Conservation (phyloP, 192 early-diverging fungal species). For the Backusella macrospora region DNA sequence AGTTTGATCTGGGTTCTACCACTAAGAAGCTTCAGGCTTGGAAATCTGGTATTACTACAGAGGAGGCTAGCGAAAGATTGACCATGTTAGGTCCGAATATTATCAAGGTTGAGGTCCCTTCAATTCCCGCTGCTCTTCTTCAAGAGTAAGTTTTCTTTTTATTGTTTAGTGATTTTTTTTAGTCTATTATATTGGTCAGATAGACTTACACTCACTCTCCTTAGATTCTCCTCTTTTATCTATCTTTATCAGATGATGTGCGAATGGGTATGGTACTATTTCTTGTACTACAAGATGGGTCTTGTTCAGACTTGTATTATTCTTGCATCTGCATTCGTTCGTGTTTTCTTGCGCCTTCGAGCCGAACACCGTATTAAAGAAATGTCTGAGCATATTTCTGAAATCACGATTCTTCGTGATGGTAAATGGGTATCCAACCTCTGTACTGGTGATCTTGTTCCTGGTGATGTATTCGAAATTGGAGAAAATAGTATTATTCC, state of each 20-base stretch:
- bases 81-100: conserved; percentile 71
- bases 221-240: conserved; percentile 51
- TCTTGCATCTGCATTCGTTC: conserved; percentile 58
- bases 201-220: conserved; percentile 33
- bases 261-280: conserved; percentile 71
- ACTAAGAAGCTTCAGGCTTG: conserved; percentile 47
- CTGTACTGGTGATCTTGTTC: conserved; percentile 62
- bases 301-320: conserved; percentile 60
- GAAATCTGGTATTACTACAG: conserved; percentile 48
- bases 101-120: conserved; percentile 55
- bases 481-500: conserved; percentile 51
- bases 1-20: conserved; percentile 60
- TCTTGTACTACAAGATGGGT: conserved; percentile 65
- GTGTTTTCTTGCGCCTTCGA: conserved; percentile 52
- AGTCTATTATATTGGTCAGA: background rate
- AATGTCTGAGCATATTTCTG: conserved; percentile 56
- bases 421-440: conserved; percentile 54
- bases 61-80: conserved; percentile 54
- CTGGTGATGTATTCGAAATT: conserved; percentile 67
- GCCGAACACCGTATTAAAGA: conserved; percentile 58
- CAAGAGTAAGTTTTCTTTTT: conserved; percentile 49
- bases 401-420: conserved; percentile 58
- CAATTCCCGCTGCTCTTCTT: conserved; percentile 48
- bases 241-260: conserved; percentile 70
- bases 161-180: background rate